These are phyloP conservation scores for Rhodosporidiobolus sp. DNA, from an alignment of 768 basidiomycete species.

Conservation along the genomic window DNA sequence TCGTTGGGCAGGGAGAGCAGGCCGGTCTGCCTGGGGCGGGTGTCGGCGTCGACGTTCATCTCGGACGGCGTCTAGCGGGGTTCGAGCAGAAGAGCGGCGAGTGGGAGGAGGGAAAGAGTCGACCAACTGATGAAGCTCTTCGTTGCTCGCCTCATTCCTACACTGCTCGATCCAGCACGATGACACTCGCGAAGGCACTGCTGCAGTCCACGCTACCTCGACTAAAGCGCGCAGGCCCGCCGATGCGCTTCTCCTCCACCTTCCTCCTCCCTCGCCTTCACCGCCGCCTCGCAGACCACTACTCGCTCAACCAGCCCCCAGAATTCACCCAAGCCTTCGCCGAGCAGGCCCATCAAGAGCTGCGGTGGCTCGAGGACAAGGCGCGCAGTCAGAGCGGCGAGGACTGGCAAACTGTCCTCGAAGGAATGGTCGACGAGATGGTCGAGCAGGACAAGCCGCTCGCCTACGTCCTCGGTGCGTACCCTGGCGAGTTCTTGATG, in stretches of 20 bases:
- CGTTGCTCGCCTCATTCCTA: neutral
- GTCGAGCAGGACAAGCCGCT: conserved; percentile 37
- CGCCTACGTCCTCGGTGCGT: conserved; percentile 35
- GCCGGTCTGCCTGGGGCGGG: too few species aligned
- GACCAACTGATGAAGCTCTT: neutral
- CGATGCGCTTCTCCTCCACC: too few species aligned
- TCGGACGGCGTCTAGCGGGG: neutral
- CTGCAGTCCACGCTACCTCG: neutral
- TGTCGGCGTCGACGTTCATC: neutral
- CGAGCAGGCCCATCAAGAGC: neutral
- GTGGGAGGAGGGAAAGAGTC: neutral
- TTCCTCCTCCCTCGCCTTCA: neutral
- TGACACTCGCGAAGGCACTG: neutral
- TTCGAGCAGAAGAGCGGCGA: neutral
- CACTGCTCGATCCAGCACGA: neutral
- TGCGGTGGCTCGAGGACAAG: conserved; percentile 18
- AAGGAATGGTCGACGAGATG: conserved; percentile 9
- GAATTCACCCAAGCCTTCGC: neutral
- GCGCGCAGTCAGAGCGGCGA: neutral
- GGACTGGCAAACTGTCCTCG: neutral
- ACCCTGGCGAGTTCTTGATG: neutral
- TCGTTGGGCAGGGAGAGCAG: neutral
- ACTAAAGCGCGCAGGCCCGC: neutral
- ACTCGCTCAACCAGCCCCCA: neutral
- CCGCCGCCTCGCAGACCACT: neutral